Percentiles rank a stretch among this genome's conserved stretches.
These are phyloP conservation scores for Syzygium malaccense DNA, from an alignment of 441 rosid species.

Conservation along the genomic window DNA sequence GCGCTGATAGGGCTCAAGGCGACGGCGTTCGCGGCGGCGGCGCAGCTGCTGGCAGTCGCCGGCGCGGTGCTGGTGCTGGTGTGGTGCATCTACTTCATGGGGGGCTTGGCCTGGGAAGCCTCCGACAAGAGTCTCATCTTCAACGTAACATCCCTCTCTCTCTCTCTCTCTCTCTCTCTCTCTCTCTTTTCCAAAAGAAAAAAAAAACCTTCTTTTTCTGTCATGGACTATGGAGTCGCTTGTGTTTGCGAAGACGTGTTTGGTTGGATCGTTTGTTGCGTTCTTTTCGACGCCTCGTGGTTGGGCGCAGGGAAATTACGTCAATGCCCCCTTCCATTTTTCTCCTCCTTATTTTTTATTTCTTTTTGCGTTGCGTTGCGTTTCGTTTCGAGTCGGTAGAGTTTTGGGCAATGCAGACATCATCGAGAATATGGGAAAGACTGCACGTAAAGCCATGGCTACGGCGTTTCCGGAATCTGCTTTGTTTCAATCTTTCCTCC, in stretches of 20 bases:
- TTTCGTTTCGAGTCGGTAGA: not conserved
- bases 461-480: too few species aligned
- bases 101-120: conserved; percentile 95
- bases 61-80: conserved; percentile 64
- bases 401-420: not conserved
- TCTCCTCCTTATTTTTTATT: too few species aligned
- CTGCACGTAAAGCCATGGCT: too few species aligned
- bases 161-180: not conserved
- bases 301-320: not conserved
- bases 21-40: conserved; percentile 41
- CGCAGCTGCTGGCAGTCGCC: conserved; percentile 51
- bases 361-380: too few species aligned
- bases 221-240: not conserved
- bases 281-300: not conserved
- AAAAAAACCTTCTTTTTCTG: not conserved
- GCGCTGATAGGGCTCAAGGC: conserved; percentile 33
- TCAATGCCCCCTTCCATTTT: not conserved
- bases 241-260: not conserved
- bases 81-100: conserved; percentile 67
- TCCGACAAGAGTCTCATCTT: conserved; percentile 79
- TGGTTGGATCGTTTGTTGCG: not conserved
- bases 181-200: not conserved
- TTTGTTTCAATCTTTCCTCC: not conserved
- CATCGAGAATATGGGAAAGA: not conserved
- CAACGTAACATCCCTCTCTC: conserved; percentile 35